Base-by-base conservation (phyloP, 23 red algal genomes). In the Gracilaria vermiculophylla region DNA sequence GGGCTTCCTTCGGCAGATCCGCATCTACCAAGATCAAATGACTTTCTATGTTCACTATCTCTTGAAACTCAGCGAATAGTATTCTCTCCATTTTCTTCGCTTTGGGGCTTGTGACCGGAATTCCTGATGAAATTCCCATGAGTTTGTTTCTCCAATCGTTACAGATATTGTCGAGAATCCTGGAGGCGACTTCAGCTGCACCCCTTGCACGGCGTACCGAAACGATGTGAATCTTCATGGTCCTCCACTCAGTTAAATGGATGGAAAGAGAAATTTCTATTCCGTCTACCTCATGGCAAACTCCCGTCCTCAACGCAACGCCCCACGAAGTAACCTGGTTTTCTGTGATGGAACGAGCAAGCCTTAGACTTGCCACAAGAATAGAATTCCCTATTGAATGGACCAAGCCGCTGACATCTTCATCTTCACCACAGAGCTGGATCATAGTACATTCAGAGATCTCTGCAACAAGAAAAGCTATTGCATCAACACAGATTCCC, bases 341-440 rank as follows among this genome's bases (percentile, higher is more conserved):
- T 36, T 64, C 58, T 17, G 58, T 35, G 8, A 64, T 25, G 32
- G 58, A 64, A 4, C 58, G 58, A 64, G 58, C 35, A 34, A 64
- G 58, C 29, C 29, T 64, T 31, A 64, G 29, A 35, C 58, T 35
- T 64, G 28, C 17, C 0, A 34, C 58, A 17, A 64, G 24, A 35
- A 64, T 64, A 34, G 58, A 36, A 64, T 64, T 17, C 35, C 58
- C 58, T 64, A 64, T 64, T 35, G 58, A 64, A 64, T 35, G 58
- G 7, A 64, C 29, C 17, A 64, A 28, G 29, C 29, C 29, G 25
- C 35, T 31, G 12, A 64, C 29, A 31, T 31, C 35, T 35, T 64
- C 29, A 31, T 15, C 29, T 11, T 64, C 21, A 2, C 28, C 29
- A 0, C 32, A 25, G 35, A 64, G 58, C 35, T 64, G 32, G 58